Base-by-base conservation (phyloP, 352 stramenopile genomes). In the Phytophthora ohioensis region DNA sequence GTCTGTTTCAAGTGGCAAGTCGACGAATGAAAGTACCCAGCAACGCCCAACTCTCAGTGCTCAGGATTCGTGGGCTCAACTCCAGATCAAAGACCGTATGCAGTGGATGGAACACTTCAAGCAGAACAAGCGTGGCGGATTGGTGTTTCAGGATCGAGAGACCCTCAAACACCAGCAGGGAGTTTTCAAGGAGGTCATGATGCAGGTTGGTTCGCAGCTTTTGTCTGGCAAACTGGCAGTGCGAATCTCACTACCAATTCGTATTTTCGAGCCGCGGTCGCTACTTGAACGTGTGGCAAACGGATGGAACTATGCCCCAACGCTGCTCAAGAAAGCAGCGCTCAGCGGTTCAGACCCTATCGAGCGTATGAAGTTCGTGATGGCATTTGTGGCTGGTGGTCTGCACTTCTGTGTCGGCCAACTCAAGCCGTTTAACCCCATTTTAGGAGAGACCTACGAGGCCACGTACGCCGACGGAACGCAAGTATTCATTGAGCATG, bases 341-440 rank as follows among this genome's bases (percentile, higher is more conserved):
- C 62, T 86, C 12, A 79, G 69, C 54, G 36, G 56, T 4, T 46
- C 64, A 4, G 85, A 93, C 12, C 81, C 87, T 6, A 46, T 89
- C 15, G 85, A 93, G 57, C 83, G 87, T 12, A 79, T 94, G 71
- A 90, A 91, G 68, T 75, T 84, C 36, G 74, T 91, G 3, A 91
- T 94, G 64, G 76, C 82, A 39, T 94, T 93, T 51, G 81, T 88
- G 21, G 75, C 81, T 3, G 83, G 80, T 21, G 87, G 87, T 1
- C 73, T 91, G 31, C 87, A 94, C 65, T 92, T 91, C 64, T 92
- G 87, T 49, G 66, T 88, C 32, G 82, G 84, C 5, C 85, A 92
- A 59, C 72, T 88, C 53, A 94, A 94, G 60, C 87, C 87, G 4
- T 94, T 94, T 69, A 94, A 92, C 59, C 87, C 87, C 41, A 92